Evolutionary conservation across 768 basidiomycete species (phyloP), one percentile per base, ranked within the genome.

Genomic region (Mycena rosella): DNA sequence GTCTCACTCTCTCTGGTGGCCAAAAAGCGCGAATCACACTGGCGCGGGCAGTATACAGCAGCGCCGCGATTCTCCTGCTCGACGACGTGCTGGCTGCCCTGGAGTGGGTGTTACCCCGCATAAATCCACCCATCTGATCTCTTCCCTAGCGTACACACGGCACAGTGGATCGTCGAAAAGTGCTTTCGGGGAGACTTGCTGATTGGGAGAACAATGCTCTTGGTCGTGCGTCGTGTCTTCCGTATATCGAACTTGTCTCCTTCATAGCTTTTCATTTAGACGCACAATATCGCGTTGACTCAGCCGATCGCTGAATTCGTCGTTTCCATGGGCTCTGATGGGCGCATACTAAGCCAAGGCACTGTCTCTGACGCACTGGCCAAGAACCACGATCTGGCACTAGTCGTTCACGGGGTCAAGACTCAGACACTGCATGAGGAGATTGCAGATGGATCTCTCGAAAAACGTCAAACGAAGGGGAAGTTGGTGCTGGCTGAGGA

Each of bases 161-260:
- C 95, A 0, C 88, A 91, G 68, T 92, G 94, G 79, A 86, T 98
- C 52, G 91, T 91, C 72, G 82, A 88, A 22, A 83, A 94, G 63
- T 96, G 95, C 73, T 82, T 98, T 22, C 84, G 86, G 69, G 96
- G 96, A 11, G 89, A 92, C 51, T 81, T 98, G 42, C 84, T 96
- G 75, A 78, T 80, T n/a, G 90, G 88, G n/a, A 85, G 96, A 57
- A 98, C 96, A 1, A 81, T 96, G 52, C 83, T 98, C 47, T 84
- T 98, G 30, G 96, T 97, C 48, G 88, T 88, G 66, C 53, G 85
- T 77, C 6, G 38, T 17, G 38, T 5, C 24, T 34, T 40, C 45
- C 7, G 32, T 52, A 3, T n/a, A 6, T n/a, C 20, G 32, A 6
- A 11, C 32, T 57, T 20, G 7, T 29, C 11, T 27, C 18, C 24